These are phyloP conservation scores for Globisporangium lucens DNA, from an alignment of 352 stramenopile species.

Conservation along the genomic window DNA sequence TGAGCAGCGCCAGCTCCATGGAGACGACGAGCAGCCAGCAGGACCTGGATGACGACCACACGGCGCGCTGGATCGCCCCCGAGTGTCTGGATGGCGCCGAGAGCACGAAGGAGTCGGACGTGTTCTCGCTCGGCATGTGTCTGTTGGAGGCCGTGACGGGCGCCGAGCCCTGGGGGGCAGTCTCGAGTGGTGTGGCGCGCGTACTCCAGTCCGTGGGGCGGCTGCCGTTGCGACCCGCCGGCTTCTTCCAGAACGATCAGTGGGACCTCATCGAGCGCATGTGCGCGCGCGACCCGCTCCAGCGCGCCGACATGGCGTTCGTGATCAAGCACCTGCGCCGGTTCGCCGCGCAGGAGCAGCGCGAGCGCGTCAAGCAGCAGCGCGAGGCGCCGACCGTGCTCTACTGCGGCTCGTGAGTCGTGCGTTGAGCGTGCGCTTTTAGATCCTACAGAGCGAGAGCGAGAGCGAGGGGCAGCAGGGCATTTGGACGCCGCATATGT, in stretches of 20 bases:
- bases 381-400: conserved; percentile 10
- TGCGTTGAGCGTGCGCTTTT: no score
- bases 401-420: conserved; percentile 2
- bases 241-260: conserved; percentile 8
- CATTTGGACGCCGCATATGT: neutral
- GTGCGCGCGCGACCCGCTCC: conserved; percentile 10
- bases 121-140: conserved; percentile 15
- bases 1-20: neutral
- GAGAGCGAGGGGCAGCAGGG: neutral
- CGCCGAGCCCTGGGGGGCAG: conserved; percentile 6
- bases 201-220: conserved; percentile 3
- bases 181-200: conserved; percentile 8
- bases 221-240: conserved; percentile 2
- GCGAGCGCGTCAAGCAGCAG: conserved; percentile 1
- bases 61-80: conserved; percentile 11
- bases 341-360: conserved; percentile 9
- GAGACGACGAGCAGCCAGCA: neutral
- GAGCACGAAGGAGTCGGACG: neutral
- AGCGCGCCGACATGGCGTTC: neutral
- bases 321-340: conserved; percentile 10
- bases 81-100: conserved; percentile 11
- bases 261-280: conserved; percentile 18
- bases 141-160: conserved; percentile 13
- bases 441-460: no score
- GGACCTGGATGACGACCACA: neutral